Evolutionary conservation across 2,329 filamentous ascomycete genomes (phyloP), one percentile per base, ranked within the genome.

Genomic region (Xylariales sp.): DNA sequence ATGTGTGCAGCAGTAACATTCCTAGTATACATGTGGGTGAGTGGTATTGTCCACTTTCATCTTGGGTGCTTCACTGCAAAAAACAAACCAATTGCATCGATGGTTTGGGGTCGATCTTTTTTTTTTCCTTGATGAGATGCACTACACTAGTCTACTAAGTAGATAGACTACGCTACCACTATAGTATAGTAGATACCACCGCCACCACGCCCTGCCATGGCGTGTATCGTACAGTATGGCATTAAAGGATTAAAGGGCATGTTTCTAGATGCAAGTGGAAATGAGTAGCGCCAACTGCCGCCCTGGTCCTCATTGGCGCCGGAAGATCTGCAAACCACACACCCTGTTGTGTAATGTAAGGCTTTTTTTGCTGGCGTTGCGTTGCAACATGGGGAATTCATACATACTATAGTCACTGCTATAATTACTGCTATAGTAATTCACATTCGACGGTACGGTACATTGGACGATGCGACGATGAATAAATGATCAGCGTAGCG

Each of bases 241-340:
- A 23, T 23, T 23, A 23, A 23, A 23, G 23, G 23, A 23, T 28
- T n/a, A 8, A 49, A 23, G 28, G 46, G 46, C 18, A 49, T 49
- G 46, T 12, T 49, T 49, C 30, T 56, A 28, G 59, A 61, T 64
- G 61, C 41, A 64, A 64, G 49, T 45, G 56, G 67, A 57, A 67
- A 67, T 61, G 53, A 62, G 30, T 48, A 69, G 39, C 64, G 57
- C 57, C 36, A 68, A 68, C 64, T 62, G 52, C 61, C 56, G 68
- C 60, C 53, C 39, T 62, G 45, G 32, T 48, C 34, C 41, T 62
- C 39, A 54, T 61, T 63, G 48, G 52, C 43, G 32, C 54, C 45
- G 39, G 55, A 64, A 50, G 67, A 70, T 70, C 68, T 70, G 62
- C 68, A 66, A 65, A 65, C 65, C 23, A 46, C 57, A 68, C 55